Evolutionary conservation across 768 basidiomycete species (phyloP), one percentile per base, ranked within the genome.

Genomic region (Termitomyces titanicus): DNA sequence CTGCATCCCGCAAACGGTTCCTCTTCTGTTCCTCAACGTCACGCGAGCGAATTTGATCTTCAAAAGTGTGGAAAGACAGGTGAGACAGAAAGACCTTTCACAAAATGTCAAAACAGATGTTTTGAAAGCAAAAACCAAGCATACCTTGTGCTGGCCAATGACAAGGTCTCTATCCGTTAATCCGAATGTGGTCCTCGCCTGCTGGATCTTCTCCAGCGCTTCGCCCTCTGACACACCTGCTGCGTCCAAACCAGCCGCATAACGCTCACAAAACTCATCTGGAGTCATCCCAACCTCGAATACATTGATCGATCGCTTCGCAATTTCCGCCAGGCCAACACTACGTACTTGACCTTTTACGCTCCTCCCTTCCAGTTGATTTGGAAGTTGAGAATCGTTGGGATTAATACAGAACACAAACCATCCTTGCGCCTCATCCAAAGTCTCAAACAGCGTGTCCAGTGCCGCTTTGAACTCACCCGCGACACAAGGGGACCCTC

Each of bases 361-460:
- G 38, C 88, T 86, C 43, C 94, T 79, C 11, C 92, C 90, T 74
- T 98, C 96, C 50, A 98, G 75, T 67, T 98, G 95, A 66, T 94
- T 92, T 37, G 95, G 94, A 18, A 98, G 73, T 66, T 96, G 96
- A 24, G 92, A 87, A 72, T 98, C 94, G 66, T 98, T 99, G 4
- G 95, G 94, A 67, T 90, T 94, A 62, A 98, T 72, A 65, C 94
- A 97, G 71, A 96, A 92, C 17, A 97, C 80, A 63, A 86, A 89
- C 94, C 94, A 98, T 2, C 84, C 74, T 72, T 94, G 89, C 15
- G 92, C 89, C 63, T 97, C 95, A 51, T 89, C 86, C 24, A 98
- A 75, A 1, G 93, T 94, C 60, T 89, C 83, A 61, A 98, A 90
- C 15, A 97, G 78, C 0, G 86, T 89, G 64, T 94, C 88, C 47